These are phyloP conservation scores for Mediolabrus comicus DNA, from an alignment of 108 stramenopile species.

Conservation along the genomic window DNA sequence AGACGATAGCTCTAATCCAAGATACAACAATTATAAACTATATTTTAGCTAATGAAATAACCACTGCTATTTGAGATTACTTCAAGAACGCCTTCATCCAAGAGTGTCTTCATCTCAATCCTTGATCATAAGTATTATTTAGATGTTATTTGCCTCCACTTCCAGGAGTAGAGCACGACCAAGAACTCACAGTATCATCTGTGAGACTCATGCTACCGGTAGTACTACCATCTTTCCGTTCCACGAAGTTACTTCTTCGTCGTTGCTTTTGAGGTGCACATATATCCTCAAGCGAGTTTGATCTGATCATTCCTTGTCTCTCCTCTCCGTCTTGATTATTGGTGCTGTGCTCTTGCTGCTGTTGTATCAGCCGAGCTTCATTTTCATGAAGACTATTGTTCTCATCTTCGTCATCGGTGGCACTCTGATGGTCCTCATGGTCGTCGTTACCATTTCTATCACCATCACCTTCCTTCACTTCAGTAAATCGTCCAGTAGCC, in stretches of 20 bases:
- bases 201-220: neutral
- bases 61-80: too few species aligned
- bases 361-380: neutral
- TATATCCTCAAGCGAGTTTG: neutral
- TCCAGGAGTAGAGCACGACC: neutral
- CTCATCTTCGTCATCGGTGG: neutral
- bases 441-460: too few species aligned
- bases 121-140: too few species aligned
- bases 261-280: neutral
- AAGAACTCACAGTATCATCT: neutral
- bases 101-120: too few species aligned
- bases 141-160: neutral
- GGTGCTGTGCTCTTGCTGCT: neutral
- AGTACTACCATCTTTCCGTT: neutral
- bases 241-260: neutral
- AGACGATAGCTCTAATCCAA: too few species aligned
- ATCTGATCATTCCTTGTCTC: neutral
- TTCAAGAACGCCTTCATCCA: too few species aligned
- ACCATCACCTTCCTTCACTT: too few species aligned
- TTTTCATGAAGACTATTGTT: neutral
- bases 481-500: neutral
- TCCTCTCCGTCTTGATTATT: neutral
- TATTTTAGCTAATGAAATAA: too few species aligned
- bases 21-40: too few species aligned
- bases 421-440: too few species aligned